phyloP scores from a whole-genome alignment of 2,329 filamentous ascomycete genomes.

The Sporothrix humicola region DNA sequence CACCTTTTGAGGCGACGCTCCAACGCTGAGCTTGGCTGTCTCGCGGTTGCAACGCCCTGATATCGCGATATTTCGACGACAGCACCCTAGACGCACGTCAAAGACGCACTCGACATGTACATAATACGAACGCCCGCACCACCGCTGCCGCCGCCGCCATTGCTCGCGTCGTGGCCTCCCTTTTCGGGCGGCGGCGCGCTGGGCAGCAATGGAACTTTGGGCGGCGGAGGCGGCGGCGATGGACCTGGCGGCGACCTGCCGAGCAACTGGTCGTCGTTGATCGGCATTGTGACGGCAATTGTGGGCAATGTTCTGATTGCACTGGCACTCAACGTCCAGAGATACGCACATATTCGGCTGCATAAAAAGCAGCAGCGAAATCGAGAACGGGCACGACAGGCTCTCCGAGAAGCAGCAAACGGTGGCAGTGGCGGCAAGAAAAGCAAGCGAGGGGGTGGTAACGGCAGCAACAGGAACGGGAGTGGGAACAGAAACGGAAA shows the following conservation, averaged over 20 bases:
- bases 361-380: conserved; percentile 70
- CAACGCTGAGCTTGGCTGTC: conserved; percentile 25
- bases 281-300: conserved; percentile 93
- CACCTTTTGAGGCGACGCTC: conserved; percentile 20
- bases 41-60: background rate
- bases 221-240: conserved; percentile 47
- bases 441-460: background rate
- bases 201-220: conserved; percentile 38
- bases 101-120: conserved; percentile 31
- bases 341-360: conserved; percentile 89
- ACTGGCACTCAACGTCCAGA: conserved; percentile 92
- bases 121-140: conserved; percentile 5
- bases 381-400: conserved; percentile 60
- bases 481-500: background rate
- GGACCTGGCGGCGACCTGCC: conserved; percentile 58
- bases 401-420: conserved; percentile 53
- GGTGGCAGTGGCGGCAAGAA: conserved; percentile 38
- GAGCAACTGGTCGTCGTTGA: conserved; percentile 83
- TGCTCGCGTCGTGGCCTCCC: conserved; percentile 36
- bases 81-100: background rate
- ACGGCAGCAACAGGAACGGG: conserved; percentile 19
- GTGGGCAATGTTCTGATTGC: conserved; percentile 93
- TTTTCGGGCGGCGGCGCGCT: conserved; percentile 38
- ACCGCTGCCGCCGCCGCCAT: conserved; percentile 25
- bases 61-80: background rate